Evolutionary conservation across 495 filamentous ascomycete genomes (phyloP).

Genomic region (Delitschia confertaspora): DNA sequence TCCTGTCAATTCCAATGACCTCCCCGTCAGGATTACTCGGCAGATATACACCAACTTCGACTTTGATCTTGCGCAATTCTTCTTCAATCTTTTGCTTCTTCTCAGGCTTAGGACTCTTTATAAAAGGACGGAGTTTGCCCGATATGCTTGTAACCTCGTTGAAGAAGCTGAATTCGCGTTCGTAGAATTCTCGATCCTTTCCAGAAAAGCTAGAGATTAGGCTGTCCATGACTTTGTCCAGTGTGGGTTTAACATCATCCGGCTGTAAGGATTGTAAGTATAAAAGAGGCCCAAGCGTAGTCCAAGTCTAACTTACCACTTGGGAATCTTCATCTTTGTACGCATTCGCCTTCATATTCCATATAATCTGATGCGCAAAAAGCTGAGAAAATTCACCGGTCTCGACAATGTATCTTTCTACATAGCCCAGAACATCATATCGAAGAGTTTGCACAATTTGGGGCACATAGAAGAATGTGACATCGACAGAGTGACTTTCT

Average conservation of each 20-base stretch:
- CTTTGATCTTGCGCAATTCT: conserved; percentile 89
- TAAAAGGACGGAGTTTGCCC: conserved; percentile 87
- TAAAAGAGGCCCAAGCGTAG: not conserved
- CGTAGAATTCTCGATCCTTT: conserved; percentile 76
- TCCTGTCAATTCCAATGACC: conserved; percentile 94
- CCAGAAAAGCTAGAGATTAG: conserved; percentile 73
- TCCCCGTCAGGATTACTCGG: conserved; percentile 95
- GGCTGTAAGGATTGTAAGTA: conserved; percentile 44
- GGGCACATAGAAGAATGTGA: conserved; percentile 97
- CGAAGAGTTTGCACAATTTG: conserved; percentile 96
- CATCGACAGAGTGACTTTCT: conserved; percentile 85
- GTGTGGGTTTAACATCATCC: conserved; percentile 81
- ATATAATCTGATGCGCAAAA: conserved; percentile 98
- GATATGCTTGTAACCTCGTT: conserved; percentile 93
- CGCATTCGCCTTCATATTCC: conserved; percentile 99
- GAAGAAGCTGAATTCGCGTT: conserved; percentile 95
- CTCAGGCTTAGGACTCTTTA: conserved; percentile 85
- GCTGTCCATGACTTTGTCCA: conserved; percentile 81
- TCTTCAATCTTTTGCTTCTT: conserved; percentile 99
- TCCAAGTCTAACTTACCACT: conserved; percentile 50
- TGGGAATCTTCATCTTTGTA: conserved; percentile 94
- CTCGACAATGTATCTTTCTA: conserved; percentile 92
- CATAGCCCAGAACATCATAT: conserved; percentile 89
- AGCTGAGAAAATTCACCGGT: conserved; percentile 91
- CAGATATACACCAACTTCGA: conserved; percentile 93